Evolutionary conservation across 164 flowering plant genomes (phyloP).

Genomic region (Annona squamosa): DNA sequence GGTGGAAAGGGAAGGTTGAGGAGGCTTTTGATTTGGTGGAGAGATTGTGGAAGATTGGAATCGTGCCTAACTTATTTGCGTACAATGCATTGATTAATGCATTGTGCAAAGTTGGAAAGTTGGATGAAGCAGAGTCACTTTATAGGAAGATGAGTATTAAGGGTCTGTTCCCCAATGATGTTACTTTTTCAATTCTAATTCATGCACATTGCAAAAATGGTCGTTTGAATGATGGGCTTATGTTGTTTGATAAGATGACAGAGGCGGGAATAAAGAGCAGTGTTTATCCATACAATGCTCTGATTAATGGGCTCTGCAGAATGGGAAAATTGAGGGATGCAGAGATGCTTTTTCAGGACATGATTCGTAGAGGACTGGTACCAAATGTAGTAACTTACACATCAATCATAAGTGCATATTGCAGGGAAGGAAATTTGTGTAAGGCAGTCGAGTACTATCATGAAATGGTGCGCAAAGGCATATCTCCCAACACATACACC

Average conservation of each 20-base stretch:
- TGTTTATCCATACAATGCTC: constrained; percentile 67
- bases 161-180: constrained; percentile 59
- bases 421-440: constrained; percentile 43
- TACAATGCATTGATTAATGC: constrained; percentile 74
- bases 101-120: constrained; percentile 55
- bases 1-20: constrained; percentile 42
- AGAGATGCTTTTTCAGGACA: constrained; percentile 37
- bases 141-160: constrained; percentile 42
- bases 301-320: constrained; percentile 68
- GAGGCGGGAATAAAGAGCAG: constrained; percentile 40
- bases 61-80: constrained; percentile 56
- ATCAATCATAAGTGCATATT: constrained; percentile 69
- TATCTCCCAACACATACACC: constrained; percentile 63
- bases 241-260: constrained; percentile 42
- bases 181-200: constrained; percentile 65
- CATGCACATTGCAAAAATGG: constrained; percentile 64
- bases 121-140: constrained; percentile 52
- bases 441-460: constrained; percentile 55
- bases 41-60: constrained; percentile 32
- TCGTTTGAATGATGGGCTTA: constrained; percentile 39
- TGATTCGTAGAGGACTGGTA: constrained; percentile 46
- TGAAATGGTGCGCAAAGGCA: constrained; percentile 68
- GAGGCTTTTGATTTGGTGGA: constrained; percentile 57
- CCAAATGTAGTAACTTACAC: constrained; percentile 76
- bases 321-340: constrained; percentile 50